These are phyloP conservation scores for Colletotrichum neosansevieriae DNA, from an alignment of 2,329 filamentous ascomycete genomes.

Conservation along the genomic window DNA sequence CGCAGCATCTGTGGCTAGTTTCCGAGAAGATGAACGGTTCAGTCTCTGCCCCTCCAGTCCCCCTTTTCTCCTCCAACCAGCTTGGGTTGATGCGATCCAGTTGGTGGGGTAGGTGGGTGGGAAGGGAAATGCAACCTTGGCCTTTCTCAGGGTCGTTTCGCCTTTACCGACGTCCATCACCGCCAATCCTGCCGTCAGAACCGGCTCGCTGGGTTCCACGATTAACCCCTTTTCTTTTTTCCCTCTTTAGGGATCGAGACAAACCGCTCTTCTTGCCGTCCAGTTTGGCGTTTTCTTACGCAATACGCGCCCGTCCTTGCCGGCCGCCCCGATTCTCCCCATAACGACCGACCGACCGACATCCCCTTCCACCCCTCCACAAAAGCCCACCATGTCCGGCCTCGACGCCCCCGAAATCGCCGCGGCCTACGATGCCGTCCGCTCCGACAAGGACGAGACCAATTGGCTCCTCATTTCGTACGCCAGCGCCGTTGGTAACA, in stretches of 20 bases:
- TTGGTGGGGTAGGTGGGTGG: conserved; percentile 28
- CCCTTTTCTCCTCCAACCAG: conserved; percentile 3
- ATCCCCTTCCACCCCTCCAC: conserved; percentile 6
- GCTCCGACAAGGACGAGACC: conserved; percentile 72
- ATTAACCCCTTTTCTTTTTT: conserved; percentile 8
- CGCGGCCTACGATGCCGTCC: conserved; percentile 75
- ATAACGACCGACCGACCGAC: conserved; percentile 10
- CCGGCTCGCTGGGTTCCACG: conserved; percentile 26
- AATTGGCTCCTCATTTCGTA: conserved; percentile 78
- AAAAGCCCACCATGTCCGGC: conserved; percentile 62
- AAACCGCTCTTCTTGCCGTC: conserved; percentile 3
- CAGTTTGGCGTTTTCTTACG: conserved; percentile 1
- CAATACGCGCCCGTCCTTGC: neutral
- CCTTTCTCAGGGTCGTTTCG: conserved; percentile 35
- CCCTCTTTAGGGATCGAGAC: conserved; percentile 1
- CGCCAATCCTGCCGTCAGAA: conserved; percentile 21
- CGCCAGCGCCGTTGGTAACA: conserved; percentile 66
- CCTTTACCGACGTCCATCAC: conserved; percentile 29
- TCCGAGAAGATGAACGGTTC: neutral
- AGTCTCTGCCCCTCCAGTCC: neutral
- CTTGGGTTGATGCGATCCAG: conserved; percentile 28
- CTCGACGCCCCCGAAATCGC: conserved; percentile 69
- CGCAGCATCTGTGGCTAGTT: neutral
- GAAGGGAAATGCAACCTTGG: conserved; percentile 37
- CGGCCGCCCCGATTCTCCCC: neutral